Evolutionary conservation across 768 basidiomycete genomes (phyloP), one percentile per base, ranked within the genome.

Genomic region (Lepiota subincarnata): DNA sequence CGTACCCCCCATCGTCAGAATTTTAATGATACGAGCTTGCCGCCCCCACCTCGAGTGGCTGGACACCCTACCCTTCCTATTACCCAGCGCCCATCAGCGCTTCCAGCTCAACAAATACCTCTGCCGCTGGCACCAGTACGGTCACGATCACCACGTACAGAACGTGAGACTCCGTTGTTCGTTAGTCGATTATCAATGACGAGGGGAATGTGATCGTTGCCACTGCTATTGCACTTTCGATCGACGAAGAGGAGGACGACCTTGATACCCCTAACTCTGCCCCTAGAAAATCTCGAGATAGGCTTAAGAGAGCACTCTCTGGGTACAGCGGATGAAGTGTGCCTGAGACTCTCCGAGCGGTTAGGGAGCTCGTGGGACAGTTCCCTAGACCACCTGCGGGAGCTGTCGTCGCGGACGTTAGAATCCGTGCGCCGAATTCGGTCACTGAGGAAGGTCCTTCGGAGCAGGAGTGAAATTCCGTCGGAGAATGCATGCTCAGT

Each of bases 291-390:
- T 28, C 26, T 3, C 26, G 26, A 28, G 26, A 28, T 28, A 28
- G 26, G 26, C 7, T 7, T n/a, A 47, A 36, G 10, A 22, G 63
- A 14, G 49, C 57, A 37, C 57, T 60, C 37, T 66, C 64, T 6
- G 57, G 60, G 38, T 55, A 58, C 37, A 66, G 66, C 58, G 64
- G 68, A 55, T 64, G 66, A n/a, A 66, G 67, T 28, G 72, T 74
- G 31, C 61, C 64, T 2, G 77, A 80, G 53, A 73, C 70, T 19
- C 55, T 78, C 20, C 66, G 70, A 59, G 68, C 73, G 18, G 73
- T 84, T 28, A 76, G 74, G 16, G 78, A 80, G 34, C 68, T n/a
- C 49, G 73, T 80, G 4, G 56, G 65, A 36, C 77, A 76, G 64
- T 86, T n/a, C 67, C 81, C 84, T 35, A 70, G 66, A 11, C 70